phyloP scores from a whole-genome alignment of 192 early-diverging fungal species.

The Podila epicladia region DNA sequence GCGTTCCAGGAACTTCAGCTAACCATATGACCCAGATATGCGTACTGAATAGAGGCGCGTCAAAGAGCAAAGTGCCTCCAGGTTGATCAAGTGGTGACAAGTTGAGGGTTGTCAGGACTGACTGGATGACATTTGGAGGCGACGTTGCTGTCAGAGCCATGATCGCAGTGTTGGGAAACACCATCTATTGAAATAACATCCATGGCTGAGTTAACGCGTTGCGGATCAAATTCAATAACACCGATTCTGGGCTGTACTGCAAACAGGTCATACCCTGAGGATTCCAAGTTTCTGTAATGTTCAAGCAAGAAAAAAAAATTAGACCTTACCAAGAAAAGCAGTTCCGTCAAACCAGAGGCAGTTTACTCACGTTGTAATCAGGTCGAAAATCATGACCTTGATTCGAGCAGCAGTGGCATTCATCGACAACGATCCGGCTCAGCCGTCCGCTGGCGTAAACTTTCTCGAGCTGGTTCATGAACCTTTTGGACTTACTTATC shows the following conservation, averaged over 20 bases:
- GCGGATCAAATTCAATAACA: not conserved
- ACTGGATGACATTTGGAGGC: conserved; percentile 31
- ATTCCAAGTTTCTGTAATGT: conserved; percentile 30
- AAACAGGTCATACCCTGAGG: conserved; percentile 7
- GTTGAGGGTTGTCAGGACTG: conserved; percentile 33
- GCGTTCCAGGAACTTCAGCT: too few species aligned
- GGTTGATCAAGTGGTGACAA: conserved; percentile 24
- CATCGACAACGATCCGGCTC: conserved; percentile 95
- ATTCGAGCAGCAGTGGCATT: conserved; percentile 94
- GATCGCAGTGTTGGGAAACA: conserved; percentile 81
- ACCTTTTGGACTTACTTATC: conserved; percentile 74
- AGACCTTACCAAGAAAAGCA: not conserved
- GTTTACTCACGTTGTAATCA: conserved; percentile 26
- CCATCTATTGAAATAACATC: conserved; percentile 15
- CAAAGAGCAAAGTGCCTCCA: conserved; percentile 62
- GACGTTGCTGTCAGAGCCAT: conserved; percentile 97
- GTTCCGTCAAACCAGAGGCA: not conserved
- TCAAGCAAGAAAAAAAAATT: not conserved
- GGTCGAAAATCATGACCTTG: conserved; percentile 98
- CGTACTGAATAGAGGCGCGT: conserved; percentile 67
- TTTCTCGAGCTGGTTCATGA: conserved; percentile 63
- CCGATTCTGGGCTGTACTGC: not conserved
- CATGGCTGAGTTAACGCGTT: too few species aligned
- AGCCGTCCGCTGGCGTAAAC: conserved; percentile 69
- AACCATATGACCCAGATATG: not conserved